Evolutionary conservation across 2,329 filamentous ascomycete species (phyloP).

Genomic region (Colletotrichum sp.): DNA sequence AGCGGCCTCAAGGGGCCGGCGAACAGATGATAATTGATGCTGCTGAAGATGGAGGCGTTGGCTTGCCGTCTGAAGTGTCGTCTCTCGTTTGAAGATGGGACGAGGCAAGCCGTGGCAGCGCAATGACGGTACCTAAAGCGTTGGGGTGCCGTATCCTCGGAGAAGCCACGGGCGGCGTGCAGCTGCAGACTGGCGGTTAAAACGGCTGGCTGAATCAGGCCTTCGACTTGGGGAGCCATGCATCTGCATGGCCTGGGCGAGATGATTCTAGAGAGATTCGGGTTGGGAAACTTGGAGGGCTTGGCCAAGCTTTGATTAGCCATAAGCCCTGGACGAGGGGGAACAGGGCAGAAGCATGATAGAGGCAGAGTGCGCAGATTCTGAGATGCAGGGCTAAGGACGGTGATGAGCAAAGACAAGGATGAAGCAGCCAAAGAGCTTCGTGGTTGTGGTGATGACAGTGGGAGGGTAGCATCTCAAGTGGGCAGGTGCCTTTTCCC

Average conservation of each 20-base stretch:
- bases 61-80: not conserved
- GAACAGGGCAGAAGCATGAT: not conserved
- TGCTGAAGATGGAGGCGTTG: not conserved
- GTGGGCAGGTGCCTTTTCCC: not conserved
- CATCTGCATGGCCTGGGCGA: not conserved
- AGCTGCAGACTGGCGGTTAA: not conserved
- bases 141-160: not conserved
- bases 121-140: not conserved
- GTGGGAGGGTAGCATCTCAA: not conserved
- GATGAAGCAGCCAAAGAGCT: not conserved
- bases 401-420: not conserved
- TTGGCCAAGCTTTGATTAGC: not conserved
- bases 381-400: not conserved
- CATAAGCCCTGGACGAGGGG: not conserved
- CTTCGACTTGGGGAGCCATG: not conserved
- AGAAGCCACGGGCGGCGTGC: not conserved
- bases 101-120: not conserved
- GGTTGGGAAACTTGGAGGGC: not conserved
- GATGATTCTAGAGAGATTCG: not conserved
- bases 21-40: not conserved
- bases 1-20: not conserved
- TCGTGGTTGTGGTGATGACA: not conserved
- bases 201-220: not conserved
- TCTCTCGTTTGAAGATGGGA: not conserved
- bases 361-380: not conserved